Evolutionary conservation across 495 filamentous ascomycete genomes (phyloP), one percentile per base, ranked within the genome.

Genomic region (Extremus antarcticus): DNA sequence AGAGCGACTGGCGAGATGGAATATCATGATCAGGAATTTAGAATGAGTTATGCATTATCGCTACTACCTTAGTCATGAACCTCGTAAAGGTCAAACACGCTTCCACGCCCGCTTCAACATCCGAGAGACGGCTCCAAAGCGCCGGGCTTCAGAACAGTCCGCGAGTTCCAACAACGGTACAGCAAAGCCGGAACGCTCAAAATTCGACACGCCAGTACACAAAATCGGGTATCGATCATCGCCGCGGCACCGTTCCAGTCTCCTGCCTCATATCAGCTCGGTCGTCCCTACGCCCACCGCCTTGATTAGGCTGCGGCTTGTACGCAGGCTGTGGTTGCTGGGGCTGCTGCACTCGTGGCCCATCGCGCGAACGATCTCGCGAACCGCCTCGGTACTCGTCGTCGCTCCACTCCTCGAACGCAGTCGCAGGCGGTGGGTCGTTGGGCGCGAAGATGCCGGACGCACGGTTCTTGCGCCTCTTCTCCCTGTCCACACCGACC

Each of bases 371-470:
- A n/a, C n/a, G n/a, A n/a, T n/a, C n/a, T n/a, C n/a, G n/a, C n/a
- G n/a, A 35, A 35, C 29, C 4, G 29, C 7, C 29, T 4, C 29
- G n/a, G 13, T 35, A 35, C 29, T 68, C 66, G 11, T 67, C 64
- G 25, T 71, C 67, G 47, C 61, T 60, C 50, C 66, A 68, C 21
- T 67, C 67, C 58, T 70, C 69, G 51, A 65, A 69, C 39, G 64
- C 66, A 23, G 67, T 68, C 22, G 69, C 69, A 2, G 67, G 69
- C 48, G 63, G 66, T 25, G 60, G 57, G 17, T 63, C 50, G 3
- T 64, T 38, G 1, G 35, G 22, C 8, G 7, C 1, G 25, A 25
- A 62, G 22, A 62, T 62, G 2, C 59, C 59, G n/a, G 23, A 40
- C 59, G 47, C 29, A 1, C 59, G 24, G n/a, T 55, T 57, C 57